These are phyloP conservation scores for Auxenochlorella pyrenoidosa DNA, from an alignment of 139 green algal genomes.

Conservation along the genomic window DNA sequence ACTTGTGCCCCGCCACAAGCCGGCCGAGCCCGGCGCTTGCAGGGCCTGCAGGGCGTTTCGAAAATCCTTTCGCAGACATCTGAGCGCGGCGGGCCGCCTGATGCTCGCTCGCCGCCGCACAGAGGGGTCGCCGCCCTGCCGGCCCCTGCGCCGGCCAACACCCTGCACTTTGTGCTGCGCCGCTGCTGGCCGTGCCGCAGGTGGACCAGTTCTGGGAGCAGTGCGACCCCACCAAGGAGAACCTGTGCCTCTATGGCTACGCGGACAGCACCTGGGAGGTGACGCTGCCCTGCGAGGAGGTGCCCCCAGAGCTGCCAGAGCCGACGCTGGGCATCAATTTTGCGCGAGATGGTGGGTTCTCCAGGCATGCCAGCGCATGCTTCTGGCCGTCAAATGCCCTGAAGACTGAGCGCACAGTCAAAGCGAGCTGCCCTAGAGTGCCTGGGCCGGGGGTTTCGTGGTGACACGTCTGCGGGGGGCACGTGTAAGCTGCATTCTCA, in stretches of 20 bases:
- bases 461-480: too few relatives aligned
- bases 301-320: conserved; percentile 96
- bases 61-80: not conserved
- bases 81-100: too few relatives aligned
- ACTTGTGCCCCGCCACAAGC: too few relatives aligned
- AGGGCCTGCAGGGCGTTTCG: not conserved
- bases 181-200: conserved; percentile 11
- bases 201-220: conserved; percentile 71
- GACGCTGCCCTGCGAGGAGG: conserved; percentile 93
- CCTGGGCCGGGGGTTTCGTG: too few relatives aligned
- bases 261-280: conserved; percentile 88
- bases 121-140: not conserved
- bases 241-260: conserved; percentile 97
- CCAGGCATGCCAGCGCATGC: not conserved
- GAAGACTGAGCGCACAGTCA: too few relatives aligned
- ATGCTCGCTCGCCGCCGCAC: too few relatives aligned
- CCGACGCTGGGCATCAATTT: conserved; percentile 98
- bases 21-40: not conserved
- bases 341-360: conserved; percentile 55
- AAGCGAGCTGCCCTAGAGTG: too few relatives aligned
- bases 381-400: not conserved
- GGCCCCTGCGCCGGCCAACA: not conserved
- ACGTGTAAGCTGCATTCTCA: too few relatives aligned
- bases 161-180: not conserved
- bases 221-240: conserved; percentile 91